Evolutionary conservation across 2,329 filamentous ascomycete species (phyloP).

Genomic region (Fusarium staphyleae): DNA sequence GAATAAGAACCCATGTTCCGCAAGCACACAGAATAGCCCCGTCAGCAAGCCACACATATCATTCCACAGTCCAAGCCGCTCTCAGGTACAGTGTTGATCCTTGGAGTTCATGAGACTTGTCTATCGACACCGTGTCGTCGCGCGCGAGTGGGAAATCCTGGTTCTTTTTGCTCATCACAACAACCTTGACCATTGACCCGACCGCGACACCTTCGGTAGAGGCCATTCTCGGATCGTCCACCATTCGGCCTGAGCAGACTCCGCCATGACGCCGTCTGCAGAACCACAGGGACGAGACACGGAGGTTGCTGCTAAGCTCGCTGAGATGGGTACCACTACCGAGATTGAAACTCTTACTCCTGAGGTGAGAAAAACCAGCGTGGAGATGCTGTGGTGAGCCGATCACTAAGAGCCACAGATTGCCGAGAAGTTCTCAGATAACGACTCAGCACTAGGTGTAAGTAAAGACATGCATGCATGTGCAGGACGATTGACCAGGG

Average conservation of each 20-base stretch:
- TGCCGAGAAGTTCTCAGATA: constrained; percentile 19
- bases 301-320: neutral
- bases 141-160: constrained; percentile 6
- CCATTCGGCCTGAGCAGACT: neutral
- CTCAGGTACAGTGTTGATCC: too few species aligned
- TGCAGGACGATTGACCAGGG: neutral
- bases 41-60: constrained; percentile 11
- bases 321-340: constrained; percentile 1
- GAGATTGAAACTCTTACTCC: constrained; percentile 20
- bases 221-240: too few species aligned
- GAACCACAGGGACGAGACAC: neutral
- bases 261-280: constrained; percentile 5
- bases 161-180: neutral
- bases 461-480: neutral
- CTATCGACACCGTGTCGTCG: too few species aligned
- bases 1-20: too few species aligned
- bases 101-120: too few species aligned
- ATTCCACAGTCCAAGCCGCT: too few species aligned
- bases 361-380: constrained; percentile 19
- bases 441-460: constrained; percentile 38
- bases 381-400: neutral
- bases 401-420: neutral
- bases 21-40: neutral
- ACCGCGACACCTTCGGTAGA: too few species aligned
- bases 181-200: neutral